phyloP scores from a whole-genome alignment of 2,329 filamentous ascomycete species.

The Penicillium sp. region DNA sequence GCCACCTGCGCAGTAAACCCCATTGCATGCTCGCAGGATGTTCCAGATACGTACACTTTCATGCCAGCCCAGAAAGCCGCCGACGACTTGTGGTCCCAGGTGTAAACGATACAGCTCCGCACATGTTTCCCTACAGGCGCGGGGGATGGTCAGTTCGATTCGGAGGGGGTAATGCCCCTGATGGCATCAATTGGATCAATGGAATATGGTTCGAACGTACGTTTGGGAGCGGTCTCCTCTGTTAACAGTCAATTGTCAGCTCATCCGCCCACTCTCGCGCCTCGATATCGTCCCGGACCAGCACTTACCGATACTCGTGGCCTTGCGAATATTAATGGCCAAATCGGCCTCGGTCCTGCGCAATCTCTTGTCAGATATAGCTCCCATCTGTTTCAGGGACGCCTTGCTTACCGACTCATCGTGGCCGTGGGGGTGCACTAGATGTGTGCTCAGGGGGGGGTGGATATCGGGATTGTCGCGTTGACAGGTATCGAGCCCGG shows the following conservation, averaged over 20 bases:
- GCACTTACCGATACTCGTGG: constrained; percentile 60
- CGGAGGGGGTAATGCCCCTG: constrained; percentile 2
- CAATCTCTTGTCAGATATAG: constrained; percentile 5
- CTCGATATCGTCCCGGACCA: constrained; percentile 1
- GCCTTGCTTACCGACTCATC: constrained; percentile 59
- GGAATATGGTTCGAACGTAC: constrained; percentile 42
- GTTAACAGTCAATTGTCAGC: constrained; percentile 22
- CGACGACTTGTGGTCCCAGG: constrained; percentile 97
- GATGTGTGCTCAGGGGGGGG: constrained; percentile 25
- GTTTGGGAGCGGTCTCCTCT: constrained; percentile 69
- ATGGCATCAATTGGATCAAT: constrained; percentile 8
- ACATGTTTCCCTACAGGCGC: constrained; percentile 77
- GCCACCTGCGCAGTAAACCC: background rate
- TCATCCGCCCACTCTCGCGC: constrained; percentile 3
- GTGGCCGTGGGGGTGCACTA: constrained; percentile 54
- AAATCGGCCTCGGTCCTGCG: constrained; percentile 64
- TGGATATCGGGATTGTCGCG: constrained; percentile 9
- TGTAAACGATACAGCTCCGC: constrained; percentile 95
- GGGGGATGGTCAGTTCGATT: constrained; percentile 8
- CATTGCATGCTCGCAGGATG: background rate
- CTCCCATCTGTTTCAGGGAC: background rate
- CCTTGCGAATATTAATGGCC: constrained; percentile 68
- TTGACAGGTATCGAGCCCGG: constrained; percentile 24
- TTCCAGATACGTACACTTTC: constrained; percentile 78
- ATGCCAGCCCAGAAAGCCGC: constrained; percentile 95